phyloP scores from a whole-genome alignment of 768 basidiomycete species.

The Suillus hirtellus region DNA sequence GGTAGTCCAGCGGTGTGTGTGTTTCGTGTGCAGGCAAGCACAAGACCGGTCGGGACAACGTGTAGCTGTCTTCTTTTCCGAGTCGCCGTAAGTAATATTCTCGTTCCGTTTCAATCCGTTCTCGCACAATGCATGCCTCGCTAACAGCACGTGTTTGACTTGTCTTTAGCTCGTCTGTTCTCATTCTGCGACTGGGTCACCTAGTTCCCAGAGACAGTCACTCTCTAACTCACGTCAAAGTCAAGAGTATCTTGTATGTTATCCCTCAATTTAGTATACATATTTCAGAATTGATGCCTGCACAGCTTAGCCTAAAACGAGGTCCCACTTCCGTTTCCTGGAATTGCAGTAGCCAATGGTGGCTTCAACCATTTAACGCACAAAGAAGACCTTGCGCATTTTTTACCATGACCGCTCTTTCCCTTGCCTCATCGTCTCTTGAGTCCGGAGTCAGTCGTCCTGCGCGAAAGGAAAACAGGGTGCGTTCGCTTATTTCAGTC shows the following conservation, averaged over 20 bases:
- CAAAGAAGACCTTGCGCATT: conserved; percentile 12
- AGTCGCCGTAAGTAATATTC: conserved; percentile 13
- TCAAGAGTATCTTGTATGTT: conserved; percentile 5
- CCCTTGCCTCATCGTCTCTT: conserved; percentile 5
- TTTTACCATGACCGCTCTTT: conserved; percentile 15
- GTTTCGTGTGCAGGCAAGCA: not conserved
- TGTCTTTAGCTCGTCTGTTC: conserved; percentile 41
- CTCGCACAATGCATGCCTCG: conserved; percentile 28
- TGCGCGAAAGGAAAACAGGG: conserved; percentile 46
- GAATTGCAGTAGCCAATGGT: conserved; percentile 10
- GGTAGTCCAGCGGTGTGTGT: not conserved
- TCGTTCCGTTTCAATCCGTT: conserved; percentile 13
- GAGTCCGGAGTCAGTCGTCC: conserved; percentile 9
- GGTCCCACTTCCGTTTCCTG: conserved; percentile 9
- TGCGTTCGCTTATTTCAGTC: conserved; percentile 21
- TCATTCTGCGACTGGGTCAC: conserved; percentile 31
- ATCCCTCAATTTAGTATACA: not conserved
- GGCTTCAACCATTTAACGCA: conserved; percentile 5
- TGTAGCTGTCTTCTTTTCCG: conserved; percentile 12
- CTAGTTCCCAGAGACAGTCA: conserved; percentile 17
- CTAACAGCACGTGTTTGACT: conserved; percentile 47
- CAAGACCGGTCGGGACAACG: conserved; percentile 23
- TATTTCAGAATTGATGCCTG: conserved; percentile 10
- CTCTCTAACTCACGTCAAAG: not conserved
- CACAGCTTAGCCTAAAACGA: conserved; percentile 9